phyloP scores from a whole-genome alignment of 2,329 filamentous ascomycete species.

The Pyrenophora teres region DNA sequence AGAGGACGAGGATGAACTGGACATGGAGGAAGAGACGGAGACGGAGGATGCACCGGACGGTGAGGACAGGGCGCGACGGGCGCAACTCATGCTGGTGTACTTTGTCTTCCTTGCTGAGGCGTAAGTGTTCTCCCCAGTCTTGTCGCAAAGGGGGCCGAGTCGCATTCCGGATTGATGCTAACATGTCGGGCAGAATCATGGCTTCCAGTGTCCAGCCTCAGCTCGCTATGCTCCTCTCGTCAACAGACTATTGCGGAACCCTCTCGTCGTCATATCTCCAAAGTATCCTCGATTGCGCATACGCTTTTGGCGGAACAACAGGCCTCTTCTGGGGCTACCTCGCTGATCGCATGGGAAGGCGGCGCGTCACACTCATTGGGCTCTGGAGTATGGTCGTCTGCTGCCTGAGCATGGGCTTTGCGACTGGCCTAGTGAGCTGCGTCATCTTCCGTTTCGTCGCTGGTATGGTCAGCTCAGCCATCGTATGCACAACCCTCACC shows the following conservation, averaged over 20 bases:
- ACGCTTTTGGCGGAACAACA: slow-evolving; percentile 53
- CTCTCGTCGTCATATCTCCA: slow-evolving; percentile 54
- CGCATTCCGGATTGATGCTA: slow-evolving; percentile 7
- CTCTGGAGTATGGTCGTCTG: slow-evolving; percentile 52
- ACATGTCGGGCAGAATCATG: slow-evolving; percentile 47
- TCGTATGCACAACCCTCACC: slow-evolving; percentile 52
- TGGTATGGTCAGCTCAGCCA: slow-evolving; percentile 52
- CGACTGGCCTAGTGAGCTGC: slow-evolving; percentile 50
- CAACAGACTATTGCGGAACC: slow-evolving; percentile 51
- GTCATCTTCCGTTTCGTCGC: slow-evolving; percentile 51
- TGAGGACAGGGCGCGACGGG: slow-evolving; percentile 30
- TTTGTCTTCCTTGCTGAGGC: slow-evolving; percentile 55
- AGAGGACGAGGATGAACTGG: slow-evolving; percentile 34
- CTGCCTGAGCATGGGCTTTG: slow-evolving; percentile 55
- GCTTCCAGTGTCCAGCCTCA: slow-evolving; percentile 55
- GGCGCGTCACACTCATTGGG: slow-evolving; percentile 52
- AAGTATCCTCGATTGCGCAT: slow-evolving; percentile 55
- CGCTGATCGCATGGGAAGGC: slow-evolving; percentile 51
- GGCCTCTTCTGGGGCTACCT: slow-evolving; percentile 54
- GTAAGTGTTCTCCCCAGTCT: slow-evolving; percentile 28
- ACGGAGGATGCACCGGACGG: slow-evolving; percentile 20
- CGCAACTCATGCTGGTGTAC: slow-evolving; percentile 52
- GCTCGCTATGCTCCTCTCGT: slow-evolving; percentile 52
- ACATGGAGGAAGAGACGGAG: slow-evolving; percentile 39
- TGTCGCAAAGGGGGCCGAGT: neutral